phyloP scores from a whole-genome alignment of 2,329 filamentous ascomycete species.

The Neopestalotiopsis sp. region DNA sequence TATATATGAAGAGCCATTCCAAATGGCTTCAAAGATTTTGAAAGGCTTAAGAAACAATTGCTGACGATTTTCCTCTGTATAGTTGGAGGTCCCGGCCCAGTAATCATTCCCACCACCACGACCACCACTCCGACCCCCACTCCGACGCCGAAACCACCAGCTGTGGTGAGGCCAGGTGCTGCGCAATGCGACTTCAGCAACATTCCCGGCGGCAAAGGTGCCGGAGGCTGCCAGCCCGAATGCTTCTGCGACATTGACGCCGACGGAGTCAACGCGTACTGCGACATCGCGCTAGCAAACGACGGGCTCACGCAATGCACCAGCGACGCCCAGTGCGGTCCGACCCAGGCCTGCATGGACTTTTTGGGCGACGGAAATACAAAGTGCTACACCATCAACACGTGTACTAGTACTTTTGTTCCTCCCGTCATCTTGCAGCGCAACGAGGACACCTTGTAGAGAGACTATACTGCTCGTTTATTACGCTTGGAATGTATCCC shows the following conservation, averaged over 20 bases:
- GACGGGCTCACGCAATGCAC: background rate
- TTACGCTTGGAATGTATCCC: background rate
- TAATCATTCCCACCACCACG: background rate
- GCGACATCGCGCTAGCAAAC: background rate
- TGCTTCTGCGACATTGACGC: background rate
- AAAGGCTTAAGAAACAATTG: background rate
- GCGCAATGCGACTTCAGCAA: background rate
- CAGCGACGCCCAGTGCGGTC: background rate
- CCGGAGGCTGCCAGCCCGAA: background rate
- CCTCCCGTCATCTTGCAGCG: background rate
- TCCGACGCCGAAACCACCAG: background rate
- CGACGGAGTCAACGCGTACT: background rate
- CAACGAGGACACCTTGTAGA: background rate
- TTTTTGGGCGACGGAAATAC: background rate
- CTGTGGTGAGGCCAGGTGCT: background rate
- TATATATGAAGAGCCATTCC: background rate
- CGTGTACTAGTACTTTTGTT: background rate
- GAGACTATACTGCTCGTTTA: background rate
- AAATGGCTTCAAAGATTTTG: background rate
- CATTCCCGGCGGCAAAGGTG: background rate
- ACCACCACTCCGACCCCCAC: background rate
- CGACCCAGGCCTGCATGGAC: background rate
- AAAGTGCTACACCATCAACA: background rate
- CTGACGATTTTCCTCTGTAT: background rate
- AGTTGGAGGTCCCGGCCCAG: too few relatives aligned